A percentile compares a stretch with the other conserved stretches of the same genome.
Evolutionary conservation across 495 filamentous ascomycete species (phyloP).

Genomic region (Haplographium delicatum): DNA sequence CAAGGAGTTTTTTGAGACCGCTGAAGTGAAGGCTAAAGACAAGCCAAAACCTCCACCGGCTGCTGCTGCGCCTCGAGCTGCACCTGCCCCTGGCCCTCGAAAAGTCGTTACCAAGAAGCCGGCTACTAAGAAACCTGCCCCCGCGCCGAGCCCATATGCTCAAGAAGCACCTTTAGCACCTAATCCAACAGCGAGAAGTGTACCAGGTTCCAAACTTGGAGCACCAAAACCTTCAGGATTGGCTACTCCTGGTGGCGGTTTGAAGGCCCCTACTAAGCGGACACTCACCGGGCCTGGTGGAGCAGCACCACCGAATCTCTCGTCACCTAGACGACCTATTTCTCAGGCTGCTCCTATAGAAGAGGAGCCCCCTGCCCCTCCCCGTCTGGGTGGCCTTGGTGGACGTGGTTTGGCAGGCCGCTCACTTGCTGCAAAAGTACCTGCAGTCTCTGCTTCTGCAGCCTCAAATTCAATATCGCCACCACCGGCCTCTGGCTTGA

Average conservation of each 20-base stretch:
- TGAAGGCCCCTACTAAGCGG: slow-evolving; percentile 65
- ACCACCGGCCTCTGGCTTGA: slow-evolving; percentile 51
- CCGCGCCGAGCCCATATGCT: slow-evolving; percentile 33
- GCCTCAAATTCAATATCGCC: slow-evolving; percentile 26
- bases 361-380: slow-evolving; percentile 54
- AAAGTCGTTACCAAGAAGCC: slow-evolving; percentile 46
- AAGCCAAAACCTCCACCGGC: slow-evolving; percentile 82
- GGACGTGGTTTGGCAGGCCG: slow-evolving; percentile 80
- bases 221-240: slow-evolving; percentile 50
- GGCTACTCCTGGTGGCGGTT: slow-evolving; percentile 50
- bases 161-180: slow-evolving; percentile 46
- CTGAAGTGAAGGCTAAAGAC: slow-evolving; percentile 94
- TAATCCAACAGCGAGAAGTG: slow-evolving; percentile 54
- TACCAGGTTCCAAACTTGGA: slow-evolving; percentile 55
- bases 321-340: slow-evolving; percentile 60
- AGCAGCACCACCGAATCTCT: slow-evolving; percentile 32
- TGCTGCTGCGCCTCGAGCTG: slow-evolving; percentile 37
- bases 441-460: slow-evolving; percentile 44
- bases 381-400: slow-evolving; percentile 66
- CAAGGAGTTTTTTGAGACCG: slow-evolving; percentile 88
- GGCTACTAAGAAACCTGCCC: slow-evolving; percentile 39
- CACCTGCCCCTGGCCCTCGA: slow-evolving; percentile 50
- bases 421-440: slow-evolving; percentile 63
- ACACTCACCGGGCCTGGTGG: slow-evolving; percentile 50
- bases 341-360: slow-evolving; percentile 42